phyloP scores from a whole-genome alignment of 2,329 filamentous ascomycete genomes.

The Ophiostoma sp. region DNA sequence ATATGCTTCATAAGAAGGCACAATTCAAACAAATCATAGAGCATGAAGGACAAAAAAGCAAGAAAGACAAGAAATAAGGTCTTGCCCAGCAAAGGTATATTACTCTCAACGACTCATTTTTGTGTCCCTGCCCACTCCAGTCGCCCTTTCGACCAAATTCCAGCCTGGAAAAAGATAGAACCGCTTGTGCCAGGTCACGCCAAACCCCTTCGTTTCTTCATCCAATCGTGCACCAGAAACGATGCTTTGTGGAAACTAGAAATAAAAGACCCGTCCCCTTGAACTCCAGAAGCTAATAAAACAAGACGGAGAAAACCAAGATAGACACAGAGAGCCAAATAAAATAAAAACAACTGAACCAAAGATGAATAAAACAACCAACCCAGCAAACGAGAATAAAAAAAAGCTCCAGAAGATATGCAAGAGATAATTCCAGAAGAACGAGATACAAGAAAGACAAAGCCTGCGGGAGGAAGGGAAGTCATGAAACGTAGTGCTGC shows the following conservation, averaged over 20 bases:
- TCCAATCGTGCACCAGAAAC: slow-evolving; percentile 30
- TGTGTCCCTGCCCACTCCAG: background rate
- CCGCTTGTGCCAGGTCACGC: slow-evolving; percentile 14
- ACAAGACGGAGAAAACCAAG: slow-evolving; percentile 26
- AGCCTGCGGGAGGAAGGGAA: background rate
- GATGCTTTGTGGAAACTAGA: slow-evolving; percentile 26
- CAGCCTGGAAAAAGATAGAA: slow-evolving; percentile 9
- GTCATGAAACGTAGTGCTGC: background rate
- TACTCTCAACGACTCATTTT: slow-evolving; percentile 6
- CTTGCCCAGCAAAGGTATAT: slow-evolving; percentile 13
- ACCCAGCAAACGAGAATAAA: slow-evolving; percentile 8
- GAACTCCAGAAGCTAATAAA: slow-evolving; percentile 34
- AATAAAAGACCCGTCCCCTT: slow-evolving; percentile 19
- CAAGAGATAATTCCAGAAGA: slow-evolving; percentile 1
- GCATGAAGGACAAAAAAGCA: background rate
- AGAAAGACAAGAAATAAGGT: background rate
- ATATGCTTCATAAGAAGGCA: background rate
- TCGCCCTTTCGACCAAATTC: slow-evolving; percentile 9
- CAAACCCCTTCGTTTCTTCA: slow-evolving; percentile 29
- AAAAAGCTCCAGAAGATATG: slow-evolving; percentile 10
- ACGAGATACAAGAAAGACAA: slow-evolving; percentile 1
- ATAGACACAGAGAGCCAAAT: background rate
- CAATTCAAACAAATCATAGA: background rate
- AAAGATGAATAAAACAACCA: slow-evolving; percentile 4
- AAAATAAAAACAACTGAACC: background rate